Evolutionary conservation across 2,329 filamentous ascomycete species (phyloP), one percentile per base, ranked within the genome.

Genomic region (Talaromyces islandicus): DNA sequence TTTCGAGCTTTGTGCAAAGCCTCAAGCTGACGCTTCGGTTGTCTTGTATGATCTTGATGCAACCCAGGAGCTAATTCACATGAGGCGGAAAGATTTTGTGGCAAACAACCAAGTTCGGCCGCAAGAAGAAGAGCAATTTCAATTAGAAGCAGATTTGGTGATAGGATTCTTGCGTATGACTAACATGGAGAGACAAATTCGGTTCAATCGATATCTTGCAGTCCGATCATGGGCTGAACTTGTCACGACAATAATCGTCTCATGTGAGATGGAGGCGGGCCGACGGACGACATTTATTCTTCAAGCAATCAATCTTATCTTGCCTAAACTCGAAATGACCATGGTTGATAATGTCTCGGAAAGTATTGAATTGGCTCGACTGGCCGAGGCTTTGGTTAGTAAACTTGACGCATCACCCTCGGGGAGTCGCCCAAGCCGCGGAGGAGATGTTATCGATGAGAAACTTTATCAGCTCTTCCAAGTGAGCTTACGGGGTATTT

Each of bases 381-480:
- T 96, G 86, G 88, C 71, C 78, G 94, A 67, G 84, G 92, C 72
- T 78, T 88, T 75, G 65, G 77, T 80, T 50, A 73, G 73, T 29
- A 75, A 74, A 54, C 69, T 80, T 48, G 73, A 75, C 24, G 70
- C 71, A 30, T 71, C 71, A 43, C 64, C 69, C 21, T 66, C 73
- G 14, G 70, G 67, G 24, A 64, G 76, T 30, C 78, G 78, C 57
- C 74, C 76, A 64, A 78, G 76, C 12, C 71, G 74, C 53, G 79
- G 78, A 57, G 81, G 88, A 38, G 91, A 91, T 71, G 81, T 93
- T 27, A 86, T 94, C 35, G 90, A 91, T 70, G 93, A 97, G 71
- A 91, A 94, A 69, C 82, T 97, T 0, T 92, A 92, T 70, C 89
- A 96, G 70, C 83, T 97, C 4, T 97, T 99, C 80, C 90, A 96